Evolutionary conservation across 2,329 filamentous ascomycete species (phyloP).

Genomic region (Biscogniauxia mediterranea): DNA sequence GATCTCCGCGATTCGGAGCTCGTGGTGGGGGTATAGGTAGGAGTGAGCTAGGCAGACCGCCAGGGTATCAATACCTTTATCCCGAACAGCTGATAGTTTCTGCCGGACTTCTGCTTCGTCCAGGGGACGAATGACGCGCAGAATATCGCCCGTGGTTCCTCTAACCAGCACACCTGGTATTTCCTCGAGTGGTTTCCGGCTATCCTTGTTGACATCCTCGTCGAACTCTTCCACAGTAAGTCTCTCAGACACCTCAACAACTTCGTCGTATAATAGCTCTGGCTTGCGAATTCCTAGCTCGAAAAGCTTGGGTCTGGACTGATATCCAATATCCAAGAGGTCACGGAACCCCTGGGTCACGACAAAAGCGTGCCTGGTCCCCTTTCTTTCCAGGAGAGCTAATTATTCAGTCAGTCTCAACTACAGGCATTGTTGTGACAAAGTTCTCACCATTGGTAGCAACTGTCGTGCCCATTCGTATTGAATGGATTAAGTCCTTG

Average conservation of each 20-base stretch:
- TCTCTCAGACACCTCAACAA: conserved; percentile 21
- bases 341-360: conserved; percentile 8
- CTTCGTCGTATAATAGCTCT: conserved; percentile 21
- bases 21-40: conserved; percentile 68
- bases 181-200: conserved; percentile 4
- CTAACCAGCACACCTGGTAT: conserved; percentile 9
- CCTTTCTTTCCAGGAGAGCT: conserved; percentile 7
- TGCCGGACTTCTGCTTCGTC: conserved; percentile 4
- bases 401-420: background rate
- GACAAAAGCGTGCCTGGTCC: conserved; percentile 5
- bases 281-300: conserved; percentile 24
- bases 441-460: conserved; percentile 10
- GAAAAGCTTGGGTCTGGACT: conserved; percentile 23
- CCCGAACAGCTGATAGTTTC: conserved; percentile 1
- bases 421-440: too few relatives aligned
- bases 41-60: conserved; percentile 49
- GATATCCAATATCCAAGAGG: conserved; percentile 19
- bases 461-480: conserved; percentile 20
- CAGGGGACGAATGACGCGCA: conserved; percentile 4
- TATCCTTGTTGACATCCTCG: conserved; percentile 12
- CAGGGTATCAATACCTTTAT: conserved; percentile 12
- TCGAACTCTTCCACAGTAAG: conserved; percentile 23
- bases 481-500: conserved; percentile 33
- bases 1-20: conserved; percentile 59
- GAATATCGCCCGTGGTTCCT: conserved; percentile 11